Conservation (phyloP, 2,329 filamentous ascomycete species). For the Xylariaceae sp. region DNA sequence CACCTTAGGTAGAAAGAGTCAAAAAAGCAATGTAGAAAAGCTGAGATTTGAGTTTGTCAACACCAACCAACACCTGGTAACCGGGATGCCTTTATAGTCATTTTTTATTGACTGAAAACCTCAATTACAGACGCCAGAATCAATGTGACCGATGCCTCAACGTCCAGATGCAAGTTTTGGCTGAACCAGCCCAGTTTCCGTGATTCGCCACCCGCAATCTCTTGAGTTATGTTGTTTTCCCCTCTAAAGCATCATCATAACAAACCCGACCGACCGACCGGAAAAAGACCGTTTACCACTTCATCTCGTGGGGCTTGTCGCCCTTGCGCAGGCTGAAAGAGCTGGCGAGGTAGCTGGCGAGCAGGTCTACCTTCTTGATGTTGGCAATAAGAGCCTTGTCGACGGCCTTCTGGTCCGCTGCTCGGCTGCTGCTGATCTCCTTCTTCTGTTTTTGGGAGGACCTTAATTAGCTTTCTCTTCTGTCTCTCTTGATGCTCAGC, state of each 20-base stretch:
- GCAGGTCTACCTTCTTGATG: conserved; percentile 98
- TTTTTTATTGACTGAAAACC: conserved; percentile 54
- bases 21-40: too few species aligned
- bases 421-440: conserved; percentile 85
- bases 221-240: conserved; percentile 22
- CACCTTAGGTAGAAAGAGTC: background rate
- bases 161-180: conserved; percentile 63
- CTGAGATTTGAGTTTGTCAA: too few species aligned
- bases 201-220: conserved; percentile 45
- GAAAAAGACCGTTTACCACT: conserved; percentile 64
- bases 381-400: conserved; percentile 92
- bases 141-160: conserved; percentile 60
- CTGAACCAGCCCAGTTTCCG: conserved; percentile 51
- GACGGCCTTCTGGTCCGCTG: conserved; percentile 95
- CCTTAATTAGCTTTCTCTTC: conserved; percentile 33
- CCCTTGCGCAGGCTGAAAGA: conserved; percentile 99
- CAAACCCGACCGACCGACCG: conserved; percentile 14
- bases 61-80: too few species aligned
- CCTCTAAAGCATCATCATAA: conserved; percentile 27
- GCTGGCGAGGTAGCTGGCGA: conserved; percentile 88
- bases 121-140: conserved; percentile 62
- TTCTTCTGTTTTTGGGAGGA: conserved; percentile 71
- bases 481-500: background rate
- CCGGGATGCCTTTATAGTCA: conserved; percentile 41
- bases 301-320: conserved; percentile 99